A percentile compares a stretch with the other conserved stretches of the same genome.
phyloP scores from a whole-genome alignment of 2,329 filamentous ascomycete genomes.

The Paramyrothecium sp. region DNA sequence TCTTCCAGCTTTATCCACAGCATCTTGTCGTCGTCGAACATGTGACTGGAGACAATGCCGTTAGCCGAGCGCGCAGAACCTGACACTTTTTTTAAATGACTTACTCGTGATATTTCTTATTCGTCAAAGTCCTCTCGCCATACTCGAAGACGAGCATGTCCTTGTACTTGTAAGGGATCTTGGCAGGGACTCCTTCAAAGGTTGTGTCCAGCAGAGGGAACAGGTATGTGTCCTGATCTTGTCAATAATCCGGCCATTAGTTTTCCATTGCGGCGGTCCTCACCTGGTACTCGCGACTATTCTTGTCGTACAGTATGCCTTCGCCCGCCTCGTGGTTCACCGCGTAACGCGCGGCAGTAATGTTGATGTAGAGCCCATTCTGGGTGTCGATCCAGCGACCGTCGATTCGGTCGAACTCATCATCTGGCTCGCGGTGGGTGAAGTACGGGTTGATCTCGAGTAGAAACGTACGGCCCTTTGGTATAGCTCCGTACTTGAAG shows the following conservation, averaged over 20 bases:
- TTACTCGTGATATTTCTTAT: conserved; percentile 52
- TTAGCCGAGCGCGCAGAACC: conserved; percentile 9
- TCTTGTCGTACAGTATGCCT: conserved; percentile 49
- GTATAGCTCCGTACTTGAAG: conserved; percentile 36
- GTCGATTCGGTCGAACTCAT: conserved; percentile 43
- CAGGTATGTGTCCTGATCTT: conserved; percentile 51
- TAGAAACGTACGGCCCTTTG: conserved; percentile 41
- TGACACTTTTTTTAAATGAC: conserved; percentile 12
- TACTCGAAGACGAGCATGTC: conserved; percentile 61
- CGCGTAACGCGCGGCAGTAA: conserved; percentile 49
- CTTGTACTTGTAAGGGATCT: conserved; percentile 63
- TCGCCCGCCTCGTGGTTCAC: conserved; percentile 38
- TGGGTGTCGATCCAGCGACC: conserved; percentile 47
- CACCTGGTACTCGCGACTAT: conserved; percentile 49
- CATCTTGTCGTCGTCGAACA: conserved; percentile 36
- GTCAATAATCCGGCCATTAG: background rate
- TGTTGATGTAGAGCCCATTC: conserved; percentile 48
- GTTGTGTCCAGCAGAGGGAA: conserved; percentile 68
- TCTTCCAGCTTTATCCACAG: conserved; percentile 23
- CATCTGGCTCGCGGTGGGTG: conserved; percentile 32
- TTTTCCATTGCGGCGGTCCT: background rate
- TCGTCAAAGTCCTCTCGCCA: conserved; percentile 45
- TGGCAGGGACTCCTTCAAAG: conserved; percentile 65
- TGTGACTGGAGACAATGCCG: conserved; percentile 28
- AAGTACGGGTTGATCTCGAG: conserved; percentile 49